Percentiles rank a stretch among this genome's conserved stretches.
Evolutionary conservation across 371 early-diverging fungal genomes (phyloP).

Genomic region (Rozella allomycis): DNA sequence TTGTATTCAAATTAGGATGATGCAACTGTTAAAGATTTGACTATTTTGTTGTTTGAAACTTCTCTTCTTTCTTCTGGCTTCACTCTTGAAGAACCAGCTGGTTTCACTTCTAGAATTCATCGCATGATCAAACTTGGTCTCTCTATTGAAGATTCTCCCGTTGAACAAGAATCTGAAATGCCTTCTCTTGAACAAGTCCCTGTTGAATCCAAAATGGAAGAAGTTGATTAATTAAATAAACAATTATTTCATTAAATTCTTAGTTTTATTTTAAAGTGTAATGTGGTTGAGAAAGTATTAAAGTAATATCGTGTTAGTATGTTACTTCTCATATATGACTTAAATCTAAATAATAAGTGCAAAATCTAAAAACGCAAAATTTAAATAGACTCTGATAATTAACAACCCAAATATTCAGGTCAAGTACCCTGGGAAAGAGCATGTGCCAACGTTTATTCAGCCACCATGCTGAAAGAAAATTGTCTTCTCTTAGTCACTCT

Average conservation of each 20-base stretch:
- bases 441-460: no score
- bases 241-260: not conserved
- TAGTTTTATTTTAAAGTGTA: no score
- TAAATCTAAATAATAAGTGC: no score
- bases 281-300: no score
- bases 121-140: conserved; percentile 95
- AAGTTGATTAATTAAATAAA: conserved; percentile 91
- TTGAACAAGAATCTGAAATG: conserved; percentile 32
- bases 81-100: conserved; percentile 78
- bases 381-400: no score
- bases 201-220: conserved; percentile 86
- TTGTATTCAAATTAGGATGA: not conserved
- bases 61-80: conserved; percentile 88
- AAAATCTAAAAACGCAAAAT: no score
- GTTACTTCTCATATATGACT: no score
- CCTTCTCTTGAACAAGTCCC: conserved; percentile 52
- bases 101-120: conserved; percentile 84
- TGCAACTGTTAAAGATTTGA: conserved; percentile 35
- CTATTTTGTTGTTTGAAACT: conserved; percentile 78
- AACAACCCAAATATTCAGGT: no score
- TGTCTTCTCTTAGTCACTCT: no score
- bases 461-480: no score
- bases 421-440: no score
- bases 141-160: conserved; percentile 47
- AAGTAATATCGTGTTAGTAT: no score